These are phyloP conservation scores for Exophiala sp. DNA, from an alignment of 2,329 filamentous ascomycete genomes.

Conservation along the genomic window DNA sequence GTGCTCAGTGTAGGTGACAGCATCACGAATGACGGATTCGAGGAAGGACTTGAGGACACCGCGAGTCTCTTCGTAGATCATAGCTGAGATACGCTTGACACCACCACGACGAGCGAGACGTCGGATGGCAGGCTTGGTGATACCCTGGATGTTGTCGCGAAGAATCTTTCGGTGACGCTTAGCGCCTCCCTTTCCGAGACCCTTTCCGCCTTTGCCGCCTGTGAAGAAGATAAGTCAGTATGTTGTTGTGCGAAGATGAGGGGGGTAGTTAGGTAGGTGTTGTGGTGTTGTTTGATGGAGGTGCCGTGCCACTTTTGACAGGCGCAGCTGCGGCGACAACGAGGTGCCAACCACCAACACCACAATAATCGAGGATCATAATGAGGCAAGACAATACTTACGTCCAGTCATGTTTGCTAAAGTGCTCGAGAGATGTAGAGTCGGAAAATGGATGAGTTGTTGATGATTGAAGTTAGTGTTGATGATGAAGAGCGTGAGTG, in stretches of 20 bases:
- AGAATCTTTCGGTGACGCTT: conserved; percentile 56
- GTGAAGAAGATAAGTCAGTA: conserved; percentile 18
- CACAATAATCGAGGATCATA: conserved; percentile 7
- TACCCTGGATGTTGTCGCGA: conserved; percentile 55
- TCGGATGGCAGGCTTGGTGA: conserved; percentile 54
- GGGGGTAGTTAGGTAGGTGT: not conserved
- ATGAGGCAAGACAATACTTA: conserved; percentile 40
- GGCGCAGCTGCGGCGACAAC: conserved; percentile 9
- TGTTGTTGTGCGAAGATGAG: not conserved
- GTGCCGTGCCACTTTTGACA: conserved; percentile 38
- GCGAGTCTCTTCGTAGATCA: conserved; percentile 78
- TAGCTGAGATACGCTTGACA: conserved; percentile 99
- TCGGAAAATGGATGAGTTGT: conserved; percentile 27
- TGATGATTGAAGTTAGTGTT: conserved; percentile 20
- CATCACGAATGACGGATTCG: conserved; percentile 69
- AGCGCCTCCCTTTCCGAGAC: conserved; percentile 53
- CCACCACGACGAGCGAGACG: conserved; percentile 68
- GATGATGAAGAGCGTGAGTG: no score
- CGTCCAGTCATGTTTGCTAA: conserved; percentile 57
- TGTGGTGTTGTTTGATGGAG: conserved; percentile 26
- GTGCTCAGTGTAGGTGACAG: conserved; percentile 75
- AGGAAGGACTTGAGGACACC: conserved; percentile 76
- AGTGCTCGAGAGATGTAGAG: conserved; percentile 30
- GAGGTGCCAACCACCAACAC: conserved; percentile 13
- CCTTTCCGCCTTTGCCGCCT: conserved; percentile 55